Base-by-base conservation (phyloP, 2,329 filamentous ascomycete species). In the Microdochium nivale region DNA sequence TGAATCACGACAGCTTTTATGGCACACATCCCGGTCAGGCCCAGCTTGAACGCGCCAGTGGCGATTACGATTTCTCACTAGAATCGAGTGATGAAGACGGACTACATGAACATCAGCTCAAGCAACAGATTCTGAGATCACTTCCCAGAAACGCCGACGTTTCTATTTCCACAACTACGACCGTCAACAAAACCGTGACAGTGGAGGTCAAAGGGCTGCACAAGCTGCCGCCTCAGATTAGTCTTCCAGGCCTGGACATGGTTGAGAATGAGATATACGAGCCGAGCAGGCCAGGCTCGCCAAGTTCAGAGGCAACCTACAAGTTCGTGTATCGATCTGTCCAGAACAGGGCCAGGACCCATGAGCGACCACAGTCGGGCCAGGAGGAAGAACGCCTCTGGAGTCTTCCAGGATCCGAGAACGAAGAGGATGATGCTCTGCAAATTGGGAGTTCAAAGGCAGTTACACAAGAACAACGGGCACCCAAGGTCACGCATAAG, bases 111-210 rank as follows among this genome's bases (percentile, higher is more conserved):
- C 65, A 63, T 43, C 71, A 67, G 46, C 74, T 80, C 48, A 80
- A 71, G 62, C 75, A 69, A 55, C 78, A 77, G 56, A 83, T 80
- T 48, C 64, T 77, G 56, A 75, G 74, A 48, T 72, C 82, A 0
- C 63, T 84, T 3, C 75, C 80, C 1, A 64, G 74, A 0, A 75
- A 79, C 46, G 77, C 81, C 0, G 75, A 74, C n/a, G 76, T 85
- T 5, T 79, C 79, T 9, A 79, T 85, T 35, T 78, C 76, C 1
- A 83, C 80, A 5, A 76, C 77, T 2, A 79, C 80, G 0, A 75
- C 74, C 1, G 83, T 78, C 1, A 80, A 77, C 8, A 83, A 84
- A 55, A 84, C 74, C 14, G 81, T 86, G 58, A 84, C 82, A 0
- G 80, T 86, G 2, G 80, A 86, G 50, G 75, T 86, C 35, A 74